phyloP scores from a whole-genome alignment of 2,329 filamentous ascomycete species.

The Karstenula rhodostoma region DNA sequence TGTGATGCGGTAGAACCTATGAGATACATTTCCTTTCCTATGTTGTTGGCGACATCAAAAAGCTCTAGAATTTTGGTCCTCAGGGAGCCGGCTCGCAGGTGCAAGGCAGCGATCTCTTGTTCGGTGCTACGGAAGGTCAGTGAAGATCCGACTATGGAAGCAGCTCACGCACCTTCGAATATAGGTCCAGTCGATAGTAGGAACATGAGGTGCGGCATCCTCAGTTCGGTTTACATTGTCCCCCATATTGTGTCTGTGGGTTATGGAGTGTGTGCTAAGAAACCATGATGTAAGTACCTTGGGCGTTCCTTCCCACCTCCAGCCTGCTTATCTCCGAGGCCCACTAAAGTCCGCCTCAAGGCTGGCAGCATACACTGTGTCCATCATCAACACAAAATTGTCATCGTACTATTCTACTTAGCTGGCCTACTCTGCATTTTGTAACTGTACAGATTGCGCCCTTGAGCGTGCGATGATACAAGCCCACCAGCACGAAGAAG shows the following conservation, averaged over 20 bases:
- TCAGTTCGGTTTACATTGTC: background rate
- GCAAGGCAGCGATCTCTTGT: background rate
- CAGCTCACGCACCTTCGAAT: background rate
- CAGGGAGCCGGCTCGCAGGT: background rate
- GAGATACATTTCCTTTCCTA: background rate
- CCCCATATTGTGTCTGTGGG: background rate
- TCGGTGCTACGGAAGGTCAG: background rate
- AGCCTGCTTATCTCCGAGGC: no score
- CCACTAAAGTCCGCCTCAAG: no score
- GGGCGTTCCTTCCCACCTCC: no score
- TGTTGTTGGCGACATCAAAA: constrained; percentile 3
- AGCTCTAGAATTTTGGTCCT: constrained; percentile 1
- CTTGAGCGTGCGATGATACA: no score
- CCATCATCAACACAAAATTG: no score
- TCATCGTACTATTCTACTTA: no score
- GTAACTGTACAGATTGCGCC: no score
- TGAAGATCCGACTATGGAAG: background rate
- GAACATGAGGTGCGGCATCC: background rate
- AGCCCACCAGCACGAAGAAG: no score
- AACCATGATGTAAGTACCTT: background rate
- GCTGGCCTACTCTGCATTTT: no score
- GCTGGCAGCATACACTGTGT: no score
- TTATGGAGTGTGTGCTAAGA: background rate
- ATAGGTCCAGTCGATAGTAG: background rate
- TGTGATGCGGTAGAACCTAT: background rate